Base-by-base conservation (phyloP, 2,329 filamentous ascomycete species). In the Sarocladium oryzae region DNA sequence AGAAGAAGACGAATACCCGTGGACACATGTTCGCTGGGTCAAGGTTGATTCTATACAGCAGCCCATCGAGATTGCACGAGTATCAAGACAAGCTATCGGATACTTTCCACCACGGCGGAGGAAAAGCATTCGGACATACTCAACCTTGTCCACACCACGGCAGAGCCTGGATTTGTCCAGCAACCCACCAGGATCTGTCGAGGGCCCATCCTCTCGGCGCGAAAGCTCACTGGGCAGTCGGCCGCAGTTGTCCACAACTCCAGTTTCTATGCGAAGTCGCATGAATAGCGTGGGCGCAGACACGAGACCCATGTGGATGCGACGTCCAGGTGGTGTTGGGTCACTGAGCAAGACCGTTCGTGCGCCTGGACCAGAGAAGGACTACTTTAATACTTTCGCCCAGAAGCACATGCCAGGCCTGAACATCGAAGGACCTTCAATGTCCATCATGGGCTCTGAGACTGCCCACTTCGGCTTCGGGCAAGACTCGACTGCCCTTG, bases 101-200 rank as follows among this genome's bases (percentile, higher is more conserved):
- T 97, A 92, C 69, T 97, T 97, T 62, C 92, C 92, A 2, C 91
- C 91, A 7, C 81, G 90, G 18, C 78, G 90, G 63, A 89, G 91
- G 82, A 93, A 93, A 84, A 93, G 87, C 56, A 69, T 80, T 9
- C 74, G 78, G 59, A 83, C 83, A 1, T 77, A 79, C 50, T 86
- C 87, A 2, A 77, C 82, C 13, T 58, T 83, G 49, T 81, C 84
- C 16, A 89, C 85, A 2, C 86, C 87, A 7, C 79, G 81, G 18
- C 76, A 79, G 40, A 88, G 84, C 33, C 67, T 84, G 35, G 85
- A 88, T 52, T 60, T 83, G 8, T 73, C 76, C 11, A 77, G 76
- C 51, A 61, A 65, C 15, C 57, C 64, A 8, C 69, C 75, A 51
- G 60, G 64, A 36, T 69, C 71, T 20, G 57, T 65, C 37, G 56